Evolutionary conservation across 805 yeast species (phyloP).

Genomic region (Pichia cephalocereana): DNA sequence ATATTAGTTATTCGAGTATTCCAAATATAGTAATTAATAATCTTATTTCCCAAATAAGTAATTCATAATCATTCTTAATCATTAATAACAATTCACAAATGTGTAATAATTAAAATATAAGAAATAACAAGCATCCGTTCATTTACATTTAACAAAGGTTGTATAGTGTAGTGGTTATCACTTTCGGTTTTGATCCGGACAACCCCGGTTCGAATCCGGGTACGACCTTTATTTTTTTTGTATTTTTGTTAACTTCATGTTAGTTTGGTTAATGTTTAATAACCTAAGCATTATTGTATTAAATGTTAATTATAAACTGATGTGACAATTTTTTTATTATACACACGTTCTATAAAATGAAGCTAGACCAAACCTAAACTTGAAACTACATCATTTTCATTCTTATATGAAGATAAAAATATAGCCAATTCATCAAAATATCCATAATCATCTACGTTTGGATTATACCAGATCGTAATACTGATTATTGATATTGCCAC

Average conservation of each 20-base stretch:
- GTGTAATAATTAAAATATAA: no score
- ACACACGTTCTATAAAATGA: no score
- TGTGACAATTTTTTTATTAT: no score
- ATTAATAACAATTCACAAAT: no score
- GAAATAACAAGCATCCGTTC: no score
- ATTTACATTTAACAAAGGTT: constrained; percentile 15
- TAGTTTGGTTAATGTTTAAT: no score
- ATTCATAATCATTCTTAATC: no score
- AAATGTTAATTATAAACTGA: no score
- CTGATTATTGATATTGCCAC: constrained; percentile 29
- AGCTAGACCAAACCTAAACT: not conserved
- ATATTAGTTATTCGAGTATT: no score
- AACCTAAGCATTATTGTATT: no score
- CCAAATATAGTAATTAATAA: no score
- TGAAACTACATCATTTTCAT: not conserved
- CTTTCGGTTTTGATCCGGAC: constrained; percentile 74
- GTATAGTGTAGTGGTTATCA: constrained; percentile 76
- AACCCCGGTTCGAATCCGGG: constrained; percentile 86
- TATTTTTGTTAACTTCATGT: not conserved
- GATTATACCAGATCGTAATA: constrained; percentile 21
- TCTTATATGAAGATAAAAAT: not conserved
- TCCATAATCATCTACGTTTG: constrained; percentile 18
- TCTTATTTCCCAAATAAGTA: no score
- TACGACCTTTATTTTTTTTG: constrained; percentile 46
- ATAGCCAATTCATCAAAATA: constrained; percentile 19